Evolutionary conservation across 1,139 yeast species (phyloP), one percentile per base, ranked within the genome.

Genomic region (Insectozyma bohioensis): DNA sequence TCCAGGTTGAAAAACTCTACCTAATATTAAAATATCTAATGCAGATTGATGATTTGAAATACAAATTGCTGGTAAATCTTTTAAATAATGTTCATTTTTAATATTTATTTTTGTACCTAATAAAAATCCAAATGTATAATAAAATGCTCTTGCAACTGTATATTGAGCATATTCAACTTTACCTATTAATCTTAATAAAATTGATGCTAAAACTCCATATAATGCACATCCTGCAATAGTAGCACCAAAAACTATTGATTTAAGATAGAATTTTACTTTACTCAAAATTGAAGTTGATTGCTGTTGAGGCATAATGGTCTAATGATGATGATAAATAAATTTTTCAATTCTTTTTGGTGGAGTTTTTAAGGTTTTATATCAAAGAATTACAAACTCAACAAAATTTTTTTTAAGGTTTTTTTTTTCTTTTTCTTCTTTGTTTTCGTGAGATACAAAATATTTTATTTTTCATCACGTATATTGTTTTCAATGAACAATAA

Each of bases 1-100:
- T 31, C 87, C 88, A 25, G 80, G 80, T 36, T 95, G 95, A 69
- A 94, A 94, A 25, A 86, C 59, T 46, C 73, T 77, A 14, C 95
- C 97, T 48, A 92, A 67, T 35, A 90, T 59, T 33, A 83, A 68
- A 37, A 92, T 77, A 55, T 92, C 98, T 46, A 92, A 63, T 21
- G 88, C 90, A 12, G 87, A 78, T 63, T 94, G 99, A 63, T 94
- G 99, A 62, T 94, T 94, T 11, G 95, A 78, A 6, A 94, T 67
- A 41, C 86, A 72, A 40, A 94, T 78, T 5, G 94, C 95, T 2
- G 98, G 97, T 31, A 83, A 63, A 19, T 69, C 58, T 36, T 79
- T 76, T 43, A 69, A 61, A 38, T 56, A 52, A 24, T 68, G 51
- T 36, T 57, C 73, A 50, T 85, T 80, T 41, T 78, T 78, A 37